Evolutionary conservation across 2,329 filamentous ascomycete genomes (phyloP).

Genomic region (Aspergillus pseudonomiae): DNA sequence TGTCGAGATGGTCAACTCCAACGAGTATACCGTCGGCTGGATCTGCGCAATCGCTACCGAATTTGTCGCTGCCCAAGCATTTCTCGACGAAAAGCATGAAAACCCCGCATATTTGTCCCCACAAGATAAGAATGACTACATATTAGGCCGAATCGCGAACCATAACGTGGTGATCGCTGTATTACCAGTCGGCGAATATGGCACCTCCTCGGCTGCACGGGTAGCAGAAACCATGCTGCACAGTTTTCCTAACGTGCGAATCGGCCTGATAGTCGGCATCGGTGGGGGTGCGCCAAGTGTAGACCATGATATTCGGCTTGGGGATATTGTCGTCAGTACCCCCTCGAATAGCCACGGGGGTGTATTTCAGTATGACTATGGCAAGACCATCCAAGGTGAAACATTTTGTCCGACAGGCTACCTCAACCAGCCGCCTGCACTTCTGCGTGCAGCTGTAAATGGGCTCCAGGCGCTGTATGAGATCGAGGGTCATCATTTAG

Average conservation of each 20-base stretch:
- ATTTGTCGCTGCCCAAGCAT: slow-evolving; percentile 40
- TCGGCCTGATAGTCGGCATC: slow-evolving; percentile 1
- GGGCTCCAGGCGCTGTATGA: too few species aligned
- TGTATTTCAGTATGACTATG: neutral
- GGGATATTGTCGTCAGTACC: neutral
- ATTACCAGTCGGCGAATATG: neutral
- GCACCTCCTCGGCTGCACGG: neutral
- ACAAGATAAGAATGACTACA: slow-evolving; percentile 34
- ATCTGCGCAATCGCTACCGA: slow-evolving; percentile 47
- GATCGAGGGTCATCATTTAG: too few species aligned
- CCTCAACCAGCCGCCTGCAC: neutral
- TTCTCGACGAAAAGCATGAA: slow-evolving; percentile 46
- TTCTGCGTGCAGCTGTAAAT: too few species aligned
- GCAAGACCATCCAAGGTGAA: neutral
- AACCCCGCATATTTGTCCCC: slow-evolving; percentile 15
- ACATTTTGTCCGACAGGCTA: neutral
- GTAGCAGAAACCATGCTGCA: neutral
- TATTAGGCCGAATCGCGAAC: slow-evolving; percentile 29
- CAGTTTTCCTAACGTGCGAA: neutral
- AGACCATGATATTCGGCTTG: neutral
- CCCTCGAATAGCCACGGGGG: neutral
- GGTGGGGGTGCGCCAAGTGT: neutral
- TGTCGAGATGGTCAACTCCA: neutral
- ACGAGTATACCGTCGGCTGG: slow-evolving; percentile 48
- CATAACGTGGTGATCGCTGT: slow-evolving; percentile 23